A percentile compares a stretch with the other conserved stretches of the same genome.
Conservation (phyloP, 352 stramenopile species). For the Phytopythium cucurbitacearum region DNA sequence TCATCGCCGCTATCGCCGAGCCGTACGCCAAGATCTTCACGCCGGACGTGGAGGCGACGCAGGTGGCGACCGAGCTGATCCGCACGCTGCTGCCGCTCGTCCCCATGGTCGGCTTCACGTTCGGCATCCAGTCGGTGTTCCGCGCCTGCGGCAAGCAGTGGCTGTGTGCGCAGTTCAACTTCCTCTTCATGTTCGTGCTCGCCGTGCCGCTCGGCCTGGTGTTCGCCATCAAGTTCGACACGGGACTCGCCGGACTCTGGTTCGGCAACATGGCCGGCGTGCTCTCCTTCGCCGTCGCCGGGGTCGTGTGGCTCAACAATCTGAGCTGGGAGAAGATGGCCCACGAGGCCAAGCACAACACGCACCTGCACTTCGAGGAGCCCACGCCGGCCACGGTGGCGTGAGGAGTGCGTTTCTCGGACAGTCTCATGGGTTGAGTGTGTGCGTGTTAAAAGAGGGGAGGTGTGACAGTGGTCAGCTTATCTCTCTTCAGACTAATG, state of each 20-base stretch:
- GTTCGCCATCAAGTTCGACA: slow-evolving; percentile 34
- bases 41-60: slow-evolving; percentile 21
- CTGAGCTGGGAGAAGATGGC: slow-evolving; percentile 53
- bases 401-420: slow-evolving; percentile 4
- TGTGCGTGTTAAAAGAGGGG: background rate
- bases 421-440: background rate
- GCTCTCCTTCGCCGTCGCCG: slow-evolving; percentile 29
- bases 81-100: slow-evolving; percentile 26
- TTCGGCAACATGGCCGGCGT: slow-evolving; percentile 47
- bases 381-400: slow-evolving; percentile 6
- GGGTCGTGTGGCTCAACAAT: slow-evolving; percentile 30
- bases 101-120: slow-evolving; percentile 32
- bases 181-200: slow-evolving; percentile 45
- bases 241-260: slow-evolving; percentile 50
- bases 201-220: slow-evolving; percentile 37
- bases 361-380: slow-evolving; percentile 29
- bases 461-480: background rate
- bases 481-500: no score
- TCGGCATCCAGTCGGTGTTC: slow-evolving; percentile 36
- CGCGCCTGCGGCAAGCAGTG: slow-evolving; percentile 44
- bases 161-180: slow-evolving; percentile 48
- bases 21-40: slow-evolving; percentile 40
- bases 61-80: slow-evolving; percentile 24
- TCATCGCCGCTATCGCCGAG: slow-evolving; percentile 23
- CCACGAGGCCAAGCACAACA: slow-evolving; percentile 39